Base-by-base conservation (phyloP, 352 stramenopile genomes). In the Pythium sp. region DNA sequence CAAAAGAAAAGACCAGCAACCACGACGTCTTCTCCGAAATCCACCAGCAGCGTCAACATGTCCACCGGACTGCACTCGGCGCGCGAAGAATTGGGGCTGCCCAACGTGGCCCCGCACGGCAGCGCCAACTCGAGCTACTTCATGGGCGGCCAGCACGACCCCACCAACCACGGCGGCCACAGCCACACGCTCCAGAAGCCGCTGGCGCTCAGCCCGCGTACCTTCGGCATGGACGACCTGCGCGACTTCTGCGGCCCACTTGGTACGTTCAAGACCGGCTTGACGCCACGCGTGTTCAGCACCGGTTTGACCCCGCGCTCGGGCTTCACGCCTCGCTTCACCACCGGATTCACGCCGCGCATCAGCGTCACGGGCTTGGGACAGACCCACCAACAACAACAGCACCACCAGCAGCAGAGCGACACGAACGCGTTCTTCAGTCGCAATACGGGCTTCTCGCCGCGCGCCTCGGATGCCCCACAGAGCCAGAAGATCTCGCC, bases 171-270 rank as follows among this genome's bases (percentile, higher is more conserved):
- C 54, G 47, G 74, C 56, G 62, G 51, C 56, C 59, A 65, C 36
- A 49, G 67, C 30, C 64, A 76, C 54, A 41, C 66, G 58, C 72
- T 91, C 20, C 78, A 84, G 22, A 93, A 93, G 73, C 82, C 87
- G 18, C 83, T 94, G 36, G 85, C 80, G 56, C 84, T 94, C 36
- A 92, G 82, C 36, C 87, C 87, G 49, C 80, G 86, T 22, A 92
- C 82, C 3, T 93, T 94, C 56, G 85, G 85, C 38, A 94, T 94
- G 87, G 87, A 94, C 64, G 87, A 94, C 62, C 67, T 94, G 62
- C 85, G 85, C 55, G 85, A 94, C 68, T 94, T 94, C 67, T 92
- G 84, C 61, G 84, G 84, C 14, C 84, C 87, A 7, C 75, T 93
- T 5, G 87, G 87, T 51, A 75, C 83, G 26, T 94, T 94, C 82